Conservation (phyloP, 495 filamentous ascomycete genomes). For the Staphylotrichum tortipilum region DNA sequence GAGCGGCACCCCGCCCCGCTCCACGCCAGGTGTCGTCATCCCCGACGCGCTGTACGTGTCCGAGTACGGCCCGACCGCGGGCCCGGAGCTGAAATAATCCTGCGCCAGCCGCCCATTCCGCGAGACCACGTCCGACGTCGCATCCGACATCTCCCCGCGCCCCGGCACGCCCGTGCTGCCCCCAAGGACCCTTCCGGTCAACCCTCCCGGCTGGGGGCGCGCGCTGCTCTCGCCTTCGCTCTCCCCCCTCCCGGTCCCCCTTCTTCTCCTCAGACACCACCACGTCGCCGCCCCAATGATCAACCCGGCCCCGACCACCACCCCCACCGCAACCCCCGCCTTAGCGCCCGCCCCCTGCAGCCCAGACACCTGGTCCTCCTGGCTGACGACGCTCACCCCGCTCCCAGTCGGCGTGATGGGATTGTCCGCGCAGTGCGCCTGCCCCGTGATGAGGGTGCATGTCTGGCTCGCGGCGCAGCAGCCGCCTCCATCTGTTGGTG, state of each 20-base stretch:
- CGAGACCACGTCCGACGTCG: slow-evolving; percentile 19
- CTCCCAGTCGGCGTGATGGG: slow-evolving; percentile 30
- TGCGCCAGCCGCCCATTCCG: slow-evolving; percentile 15
- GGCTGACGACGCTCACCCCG: slow-evolving; percentile 20
- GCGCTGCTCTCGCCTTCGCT: slow-evolving; percentile 1
- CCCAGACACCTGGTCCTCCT: neutral
- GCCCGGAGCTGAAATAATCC: slow-evolving; percentile 23
- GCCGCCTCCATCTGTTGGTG: slow-evolving; percentile 55
- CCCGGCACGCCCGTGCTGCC: slow-evolving; percentile 4
- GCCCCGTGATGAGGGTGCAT: slow-evolving; percentile 56
- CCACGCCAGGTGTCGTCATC: slow-evolving; percentile 12
- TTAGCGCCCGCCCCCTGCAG: slow-evolving; percentile 31
- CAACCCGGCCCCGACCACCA: slow-evolving; percentile 28
- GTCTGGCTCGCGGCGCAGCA: slow-evolving; percentile 65
- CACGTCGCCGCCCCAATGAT: slow-evolving; percentile 30
- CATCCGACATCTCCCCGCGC: slow-evolving; percentile 22
- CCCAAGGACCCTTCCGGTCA: neutral
- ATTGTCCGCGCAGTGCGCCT: slow-evolving; percentile 38
- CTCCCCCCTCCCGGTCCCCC: slow-evolving; percentile 8
- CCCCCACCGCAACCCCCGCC: slow-evolving; percentile 40
- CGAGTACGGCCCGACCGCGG: slow-evolving; percentile 26
- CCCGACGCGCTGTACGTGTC: slow-evolving; percentile 14
- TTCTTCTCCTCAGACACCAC: slow-evolving; percentile 29
- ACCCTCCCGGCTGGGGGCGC: neutral
- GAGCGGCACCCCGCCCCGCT: slow-evolving; percentile 17